A percentile compares a stretch with the other conserved stretches of the same genome.
These are phyloP conservation scores for Lachnellula arida DNA, from an alignment of 2,329 filamentous ascomycete species.

Conservation along the genomic window DNA sequence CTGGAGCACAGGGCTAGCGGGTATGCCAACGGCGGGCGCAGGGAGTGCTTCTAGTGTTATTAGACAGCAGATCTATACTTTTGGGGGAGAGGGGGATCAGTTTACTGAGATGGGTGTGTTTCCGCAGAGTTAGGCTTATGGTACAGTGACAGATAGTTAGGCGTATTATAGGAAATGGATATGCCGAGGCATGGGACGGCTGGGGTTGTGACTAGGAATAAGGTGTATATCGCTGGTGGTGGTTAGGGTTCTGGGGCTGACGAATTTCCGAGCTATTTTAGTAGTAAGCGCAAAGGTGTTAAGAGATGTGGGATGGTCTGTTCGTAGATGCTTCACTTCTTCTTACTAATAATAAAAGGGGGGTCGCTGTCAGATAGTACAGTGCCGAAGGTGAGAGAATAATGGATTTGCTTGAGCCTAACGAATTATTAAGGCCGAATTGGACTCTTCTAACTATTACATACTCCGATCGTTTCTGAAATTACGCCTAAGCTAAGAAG, in stretches of 20 bases:
- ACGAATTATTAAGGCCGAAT: too few species aligned
- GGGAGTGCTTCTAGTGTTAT: background rate
- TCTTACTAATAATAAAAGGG: too few species aligned
- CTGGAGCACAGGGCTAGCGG: slow-evolving; percentile 27
- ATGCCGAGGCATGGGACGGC: background rate
- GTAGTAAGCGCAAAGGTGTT: too few species aligned
- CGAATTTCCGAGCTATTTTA: background rate
- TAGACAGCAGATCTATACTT: background rate
- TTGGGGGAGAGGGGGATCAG: background rate
- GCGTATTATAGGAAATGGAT: background rate
- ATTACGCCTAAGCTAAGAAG: background rate
- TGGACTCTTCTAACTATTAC: too few species aligned
- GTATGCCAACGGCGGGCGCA: background rate
- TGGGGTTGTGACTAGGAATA: background rate
- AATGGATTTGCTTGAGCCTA: too few species aligned
- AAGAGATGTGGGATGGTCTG: too few species aligned
- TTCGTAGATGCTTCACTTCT: too few species aligned
- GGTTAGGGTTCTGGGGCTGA: background rate
- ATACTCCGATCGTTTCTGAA: background rate
- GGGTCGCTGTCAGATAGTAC: too few species aligned
- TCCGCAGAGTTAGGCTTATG: background rate
- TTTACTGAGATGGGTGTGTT: background rate
- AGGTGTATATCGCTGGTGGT: background rate
- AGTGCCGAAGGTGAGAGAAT: too few species aligned
- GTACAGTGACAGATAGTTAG: background rate